Percentiles rank a stretch among this genome's conserved stretches.
These are phyloP conservation scores for Tuctoria greenei DNA, from an alignment of 176 grass and related monocot genomes.

Conservation along the genomic window DNA sequence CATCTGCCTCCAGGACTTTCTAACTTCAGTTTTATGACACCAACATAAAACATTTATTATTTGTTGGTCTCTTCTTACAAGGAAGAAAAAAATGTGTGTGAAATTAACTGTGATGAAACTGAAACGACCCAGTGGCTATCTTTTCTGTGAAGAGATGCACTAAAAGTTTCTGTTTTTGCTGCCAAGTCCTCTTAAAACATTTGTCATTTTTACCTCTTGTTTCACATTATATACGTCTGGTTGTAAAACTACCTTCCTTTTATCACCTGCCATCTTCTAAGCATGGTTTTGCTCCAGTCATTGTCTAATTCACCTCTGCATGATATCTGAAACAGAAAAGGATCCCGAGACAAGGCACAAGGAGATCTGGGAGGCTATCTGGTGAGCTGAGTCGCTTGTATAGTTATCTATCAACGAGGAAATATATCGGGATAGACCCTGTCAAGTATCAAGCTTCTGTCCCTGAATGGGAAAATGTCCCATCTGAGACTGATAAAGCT, in stretches of 20 bases:
- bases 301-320: constrained; percentile 34
- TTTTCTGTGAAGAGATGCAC: neutral
- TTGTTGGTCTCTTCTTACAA: neutral
- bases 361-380: constrained; percentile 37
- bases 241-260: constrained; percentile 11
- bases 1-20: neutral
- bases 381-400: neutral
- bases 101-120: constrained; percentile 15
- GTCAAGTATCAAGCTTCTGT: constrained; percentile 27
- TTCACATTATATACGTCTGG: constrained; percentile 1
- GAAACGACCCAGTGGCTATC: neutral
- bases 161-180: neutral
- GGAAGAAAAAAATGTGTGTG: neutral
- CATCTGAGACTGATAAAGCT: constrained; percentile 26
- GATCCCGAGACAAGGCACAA: neutral
- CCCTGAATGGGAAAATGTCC: constrained; percentile 31
- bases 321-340: constrained; percentile 37
- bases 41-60: neutral
- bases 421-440: neutral
- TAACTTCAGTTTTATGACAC: neutral
- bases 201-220: neutral
- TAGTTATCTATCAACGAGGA: neutral
- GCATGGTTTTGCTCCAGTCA: constrained; percentile 11
- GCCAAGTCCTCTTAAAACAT: neutral
- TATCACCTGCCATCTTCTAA: neutral